Evolutionary conservation across 768 basidiomycete species (phyloP), one percentile per base, ranked within the genome.

Genomic region (Suillus paluster): DNA sequence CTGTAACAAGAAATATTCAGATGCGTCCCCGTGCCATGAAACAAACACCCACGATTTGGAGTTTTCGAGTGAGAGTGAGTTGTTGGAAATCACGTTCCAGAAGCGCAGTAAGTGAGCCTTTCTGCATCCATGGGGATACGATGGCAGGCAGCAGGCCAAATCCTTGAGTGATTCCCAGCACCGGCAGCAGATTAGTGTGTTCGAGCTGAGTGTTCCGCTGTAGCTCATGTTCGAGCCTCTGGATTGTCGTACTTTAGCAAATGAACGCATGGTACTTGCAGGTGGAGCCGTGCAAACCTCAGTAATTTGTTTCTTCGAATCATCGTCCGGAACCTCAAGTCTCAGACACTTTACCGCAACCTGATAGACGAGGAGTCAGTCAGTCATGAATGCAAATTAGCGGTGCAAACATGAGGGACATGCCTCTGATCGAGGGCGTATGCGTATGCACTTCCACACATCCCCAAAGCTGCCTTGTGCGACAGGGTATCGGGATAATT

Each of bases 91-190:
- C 15, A 19, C 30, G 39, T 15, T 59, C 63, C 12, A 39, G 53
- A 62, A 64, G 33, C 49, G 21, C 5, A 39, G 58, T 30, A 67
- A 70, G 60, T 42, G 59, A 63, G 4, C 66, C 69, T 36, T 69
- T 55, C 2, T 63, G 57, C 41, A 61, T 56, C 66, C 69, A 66
- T 14, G 69, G 69, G 49, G 61, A 69, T 25, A 72, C 63, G 53
- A 69, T 66, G 9, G 71, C 69, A 36, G 62, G 45, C n/a, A 63
- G 38, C 30, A 48, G 67, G 8, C 60, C 60, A 58, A 65, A 71
- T n/a, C 66, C 70, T 23, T 74, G 74, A 19, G 72, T 70, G 2
- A 71, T 73, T 14, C 80, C 80, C 48, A 72, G 70, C 0, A 80
- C 69, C 42, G 73, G 70, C 33, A 81, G 63, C 19, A 81, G 69